Evolutionary conservation across 768 basidiomycete genomes (phyloP), one percentile per base, ranked within the genome.

Genomic region (Leccinum truebloodii): DNA sequence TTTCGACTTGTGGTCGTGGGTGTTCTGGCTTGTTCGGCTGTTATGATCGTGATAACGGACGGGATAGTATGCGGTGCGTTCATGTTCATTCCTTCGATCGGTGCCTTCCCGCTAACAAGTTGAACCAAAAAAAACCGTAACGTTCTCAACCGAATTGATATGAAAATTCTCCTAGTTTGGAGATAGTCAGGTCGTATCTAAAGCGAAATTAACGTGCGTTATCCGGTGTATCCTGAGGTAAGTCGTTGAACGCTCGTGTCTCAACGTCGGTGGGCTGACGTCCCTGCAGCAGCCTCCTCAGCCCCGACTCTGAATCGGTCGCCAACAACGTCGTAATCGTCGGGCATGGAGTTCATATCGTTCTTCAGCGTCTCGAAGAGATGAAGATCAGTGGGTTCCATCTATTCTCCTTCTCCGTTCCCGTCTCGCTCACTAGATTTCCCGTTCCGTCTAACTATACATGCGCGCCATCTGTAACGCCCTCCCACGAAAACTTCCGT

Each of bases 181-280:
- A 28, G 87, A 92, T 58, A 90, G 86, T 65, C 89, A 90, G 69
- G 75, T 88, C 37, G 76, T 85, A 18, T 71, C 85, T 24, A 93
- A 87, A 71, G 67, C 77, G n/a, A 88, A 86, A 65, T 74, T 92
- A n/a, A 80, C 88, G 0, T 81, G 86, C 57, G 81, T 93, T 53
- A 79, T 93, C 3, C 87, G 89, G 65, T 87, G 88, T 18, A 73
- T 89, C 58, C 82, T 93, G 65, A 90, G 87, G 89, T 87, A 71
- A 54, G 74, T 58, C 35, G n/a, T 46, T 49, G 28, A 48, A 14
- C 46, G 22, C 58, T 34, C 52, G 35, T 58, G 46, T 22, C 34
- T 28, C 62, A 63, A 30, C 20, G n/a, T 16, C 55, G 54, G 50
- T 24, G 28, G 16, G 12, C n/a, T 37, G 3, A 63, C 8, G 7